These are phyloP conservation scores for Astrocystis sublimbata DNA, from an alignment of 495 filamentous ascomycete species.

Conservation along the genomic window DNA sequence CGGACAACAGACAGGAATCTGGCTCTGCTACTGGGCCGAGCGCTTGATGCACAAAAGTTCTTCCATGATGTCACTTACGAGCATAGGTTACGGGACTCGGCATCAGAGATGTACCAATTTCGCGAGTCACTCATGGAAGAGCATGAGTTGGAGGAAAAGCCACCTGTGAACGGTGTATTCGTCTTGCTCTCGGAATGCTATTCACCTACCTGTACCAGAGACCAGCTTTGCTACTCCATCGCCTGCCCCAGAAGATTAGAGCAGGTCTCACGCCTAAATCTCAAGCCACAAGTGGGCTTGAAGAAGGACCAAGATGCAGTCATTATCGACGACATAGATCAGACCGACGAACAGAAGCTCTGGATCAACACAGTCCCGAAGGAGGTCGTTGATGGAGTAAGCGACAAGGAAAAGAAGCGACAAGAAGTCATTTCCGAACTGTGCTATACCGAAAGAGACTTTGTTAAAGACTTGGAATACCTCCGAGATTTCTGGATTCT, in stretches of 20 bases:
- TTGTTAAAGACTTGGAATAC: constrained; percentile 99
- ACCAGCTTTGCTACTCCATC: constrained; percentile 97
- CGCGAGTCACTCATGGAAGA: constrained; percentile 89
- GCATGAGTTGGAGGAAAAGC: constrained; percentile 69
- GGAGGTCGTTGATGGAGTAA: constrained; percentile 84
- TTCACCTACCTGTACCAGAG: constrained; percentile 92
- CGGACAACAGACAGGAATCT: constrained; percentile 95
- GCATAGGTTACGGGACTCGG: constrained; percentile 88
- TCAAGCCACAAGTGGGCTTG: constrained; percentile 86
- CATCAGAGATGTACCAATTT: constrained; percentile 93
- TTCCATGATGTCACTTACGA: constrained; percentile 99
- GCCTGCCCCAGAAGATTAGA: constrained; percentile 93
- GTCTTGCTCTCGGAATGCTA: constrained; percentile 96
- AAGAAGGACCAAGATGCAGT: constrained; percentile 76
- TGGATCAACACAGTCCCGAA: constrained; percentile 99
- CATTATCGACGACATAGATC: constrained; percentile 74
- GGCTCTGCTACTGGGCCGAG: constrained; percentile 87
- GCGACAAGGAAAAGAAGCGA: constrained; percentile 91
- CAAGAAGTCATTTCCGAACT: constrained; percentile 98
- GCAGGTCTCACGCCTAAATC: constrained; percentile 89
- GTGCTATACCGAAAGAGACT: constrained; percentile 98
- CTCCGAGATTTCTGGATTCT: constrained; percentile 98
- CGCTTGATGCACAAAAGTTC: constrained; percentile 97
- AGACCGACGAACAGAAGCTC: constrained; percentile 93
- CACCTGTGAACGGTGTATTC: constrained; percentile 92